Evolutionary conservation across 495 filamentous ascomycete genomes (phyloP), one percentile per base, ranked within the genome.

Genomic region (Lasiosphaeria hispida): DNA sequence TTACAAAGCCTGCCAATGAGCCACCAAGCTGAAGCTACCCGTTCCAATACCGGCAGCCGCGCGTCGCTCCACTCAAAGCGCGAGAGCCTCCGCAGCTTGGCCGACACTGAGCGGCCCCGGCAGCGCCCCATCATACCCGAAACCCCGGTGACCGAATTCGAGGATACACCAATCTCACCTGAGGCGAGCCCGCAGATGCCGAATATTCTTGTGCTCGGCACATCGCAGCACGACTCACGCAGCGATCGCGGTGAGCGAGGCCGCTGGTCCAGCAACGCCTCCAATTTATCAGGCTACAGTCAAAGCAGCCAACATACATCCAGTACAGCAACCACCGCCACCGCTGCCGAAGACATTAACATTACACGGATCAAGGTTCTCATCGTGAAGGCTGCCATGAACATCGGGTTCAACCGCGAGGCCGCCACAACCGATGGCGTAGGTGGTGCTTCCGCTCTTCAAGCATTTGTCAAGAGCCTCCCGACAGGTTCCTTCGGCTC

Each of bases 121-220:
- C 58, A 63, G 34, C 69, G 63, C 14, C 64, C 67, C 13, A 60
- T 71, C 4, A 70, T 80, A 9, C 91, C 91, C 9, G 92, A 96
- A 73, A 96, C 92, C 0, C 92, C 92, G 0, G 92, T 90, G 1
- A 96, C 92, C 9, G 89, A 96, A 60, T 96, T 96, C 68, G 92
- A 96, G 68, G 92, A 96, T 66, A 87, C 85, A 0, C 87, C 87
- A 4, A 79, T 89, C 11, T 92, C 89, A 7, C 90, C 91, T 0
- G 87, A 92, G 30, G 84, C 89, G 51, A 87, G 82, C 11, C 84
- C 83, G 1, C 79, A 80, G 50, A 78, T 89, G 34, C 92, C 91
- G 7, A 93, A 95, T 63, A 94, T 96, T 41, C 71, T 96, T 34
- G 86, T 96, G 1, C 82, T 96, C 3, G 91, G 91, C 1, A 87